phyloP scores from a whole-genome alignment of 768 basidiomycete species.

The Tulasnella sp. region DNA sequence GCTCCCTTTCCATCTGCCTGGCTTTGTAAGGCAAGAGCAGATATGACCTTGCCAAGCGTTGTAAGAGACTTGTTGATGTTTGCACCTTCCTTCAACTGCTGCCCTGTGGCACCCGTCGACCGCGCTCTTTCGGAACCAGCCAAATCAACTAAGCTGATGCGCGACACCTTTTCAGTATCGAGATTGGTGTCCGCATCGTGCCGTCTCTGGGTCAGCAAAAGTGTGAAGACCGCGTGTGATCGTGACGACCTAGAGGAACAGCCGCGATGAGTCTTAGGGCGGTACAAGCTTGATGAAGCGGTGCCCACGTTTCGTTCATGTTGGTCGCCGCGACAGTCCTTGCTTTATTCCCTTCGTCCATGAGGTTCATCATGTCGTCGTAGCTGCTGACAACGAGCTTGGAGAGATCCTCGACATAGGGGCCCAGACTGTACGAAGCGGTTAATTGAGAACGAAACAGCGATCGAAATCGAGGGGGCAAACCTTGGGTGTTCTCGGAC shows the following conservation, averaged over 20 bases:
- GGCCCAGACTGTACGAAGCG: constrained; percentile 57
- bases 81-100: constrained; percentile 94
- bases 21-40: constrained; percentile 71
- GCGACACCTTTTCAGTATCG: constrained; percentile 98
- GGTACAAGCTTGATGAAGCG: too few species aligned
- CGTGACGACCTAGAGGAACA: constrained; percentile 74
- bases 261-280: not conserved
- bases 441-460: not conserved
- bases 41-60: constrained; percentile 97
- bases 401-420: constrained; percentile 98
- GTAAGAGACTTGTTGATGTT: constrained; percentile 99
- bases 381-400: constrained; percentile 90
- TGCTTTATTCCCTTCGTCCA: constrained; percentile 99
- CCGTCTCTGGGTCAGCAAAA: constrained; percentile 89
- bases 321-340: constrained; percentile 98
- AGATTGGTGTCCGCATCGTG: constrained; percentile 83
- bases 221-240: constrained; percentile 97
- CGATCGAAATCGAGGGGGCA: not conserved
- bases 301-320: constrained; percentile 96
- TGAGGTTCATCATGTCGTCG: constrained; percentile 97
- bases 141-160: constrained; percentile 95
- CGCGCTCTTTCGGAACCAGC: constrained; percentile 97
- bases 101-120: constrained; percentile 95
- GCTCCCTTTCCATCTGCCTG: constrained; percentile 76
- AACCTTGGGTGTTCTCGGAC: constrained; percentile 93